Evolutionary conservation across 768 basidiomycete genomes (phyloP).

Genomic region (Tylopilus subfusipes): DNA sequence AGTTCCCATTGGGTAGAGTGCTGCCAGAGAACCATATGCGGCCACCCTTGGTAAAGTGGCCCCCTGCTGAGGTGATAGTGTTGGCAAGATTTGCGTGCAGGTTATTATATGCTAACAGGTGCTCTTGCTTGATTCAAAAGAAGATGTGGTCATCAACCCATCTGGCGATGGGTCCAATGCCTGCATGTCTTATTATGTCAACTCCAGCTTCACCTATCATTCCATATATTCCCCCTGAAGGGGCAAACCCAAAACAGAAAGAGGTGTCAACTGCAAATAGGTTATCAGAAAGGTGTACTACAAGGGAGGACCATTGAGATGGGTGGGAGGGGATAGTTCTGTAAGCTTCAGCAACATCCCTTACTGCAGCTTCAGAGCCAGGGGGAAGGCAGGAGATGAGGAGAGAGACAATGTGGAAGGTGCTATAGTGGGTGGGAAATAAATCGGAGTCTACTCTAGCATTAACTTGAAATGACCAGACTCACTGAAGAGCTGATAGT

Average conservation of each 20-base stretch:
- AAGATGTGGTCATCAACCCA: neutral
- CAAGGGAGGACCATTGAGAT: too few relatives aligned
- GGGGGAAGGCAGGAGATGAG: neutral
- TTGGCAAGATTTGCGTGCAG: neutral
- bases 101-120: neutral
- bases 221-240: too few relatives aligned
- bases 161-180: neutral
- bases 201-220: neutral
- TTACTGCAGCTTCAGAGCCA: too few relatives aligned
- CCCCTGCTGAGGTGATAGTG: fast-evolving
- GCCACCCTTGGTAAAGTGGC: too few relatives aligned
- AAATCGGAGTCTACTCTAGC: too few relatives aligned
- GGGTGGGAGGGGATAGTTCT: too few relatives aligned
- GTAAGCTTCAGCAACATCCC: neutral
- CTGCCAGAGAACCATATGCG: fast-evolving
- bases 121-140: neutral
- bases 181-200: neutral
- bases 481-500: too few relatives aligned
- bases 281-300: too few relatives aligned
- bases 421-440: too few relatives aligned
- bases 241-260: too few relatives aligned
- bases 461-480: too few relatives aligned
- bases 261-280: too few relatives aligned
- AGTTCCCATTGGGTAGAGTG: neutral
- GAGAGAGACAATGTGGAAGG: neutral